Evolutionary conservation across 2,329 filamentous ascomycete genomes (phyloP).

Genomic region (Pestalotiopsis sp.): DNA sequence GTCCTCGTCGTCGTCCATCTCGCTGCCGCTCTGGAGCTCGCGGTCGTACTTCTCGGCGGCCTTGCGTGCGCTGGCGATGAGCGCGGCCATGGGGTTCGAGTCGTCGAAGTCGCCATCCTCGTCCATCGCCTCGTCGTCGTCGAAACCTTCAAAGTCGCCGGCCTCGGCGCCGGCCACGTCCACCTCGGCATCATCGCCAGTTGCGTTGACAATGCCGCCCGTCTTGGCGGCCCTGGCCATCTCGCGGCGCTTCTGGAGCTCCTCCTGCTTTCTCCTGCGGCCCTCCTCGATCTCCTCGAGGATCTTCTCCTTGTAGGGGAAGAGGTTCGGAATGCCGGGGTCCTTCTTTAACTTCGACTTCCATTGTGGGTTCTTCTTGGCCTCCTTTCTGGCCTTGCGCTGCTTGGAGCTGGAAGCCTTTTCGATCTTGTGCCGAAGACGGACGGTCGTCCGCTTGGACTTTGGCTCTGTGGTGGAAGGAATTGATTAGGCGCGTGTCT

Average conservation of each 20-base stretch:
- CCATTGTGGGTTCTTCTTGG: conserved; percentile 98
- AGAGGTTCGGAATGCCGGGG: conserved; percentile 94
- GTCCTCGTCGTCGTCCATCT: conserved; percentile 58
- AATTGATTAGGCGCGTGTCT: conserved; percentile 15
- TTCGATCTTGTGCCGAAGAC: conserved; percentile 92
- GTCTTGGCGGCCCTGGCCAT: conserved; percentile 70
- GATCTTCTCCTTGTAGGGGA: conserved; percentile 96
- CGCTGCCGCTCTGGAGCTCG: conserved; percentile 61
- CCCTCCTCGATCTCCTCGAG: conserved; percentile 93
- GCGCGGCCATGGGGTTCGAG: conserved; percentile 88
- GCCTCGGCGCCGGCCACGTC: conserved; percentile 48
- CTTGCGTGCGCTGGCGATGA: conserved; percentile 80
- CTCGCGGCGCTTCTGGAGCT: conserved; percentile 71
- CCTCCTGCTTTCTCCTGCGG: conserved; percentile 78
- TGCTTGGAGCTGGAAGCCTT: conserved; percentile 91
- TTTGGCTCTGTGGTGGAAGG: conserved; percentile 69
- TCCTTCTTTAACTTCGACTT: conserved; percentile 95
- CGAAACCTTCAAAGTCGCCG: conserved; percentile 51
- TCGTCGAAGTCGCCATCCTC: conserved; percentile 65
- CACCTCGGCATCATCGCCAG: conserved; percentile 48
- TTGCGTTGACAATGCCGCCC: conserved; percentile 42
- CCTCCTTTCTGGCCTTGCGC: conserved; percentile 83
- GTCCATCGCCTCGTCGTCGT: conserved; percentile 56
- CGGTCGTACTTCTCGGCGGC: conserved; percentile 77
- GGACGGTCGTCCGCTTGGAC: conserved; percentile 89